Conservation (phyloP, 306 rosid genomes). For the Sesbania bispinosa region DNA sequence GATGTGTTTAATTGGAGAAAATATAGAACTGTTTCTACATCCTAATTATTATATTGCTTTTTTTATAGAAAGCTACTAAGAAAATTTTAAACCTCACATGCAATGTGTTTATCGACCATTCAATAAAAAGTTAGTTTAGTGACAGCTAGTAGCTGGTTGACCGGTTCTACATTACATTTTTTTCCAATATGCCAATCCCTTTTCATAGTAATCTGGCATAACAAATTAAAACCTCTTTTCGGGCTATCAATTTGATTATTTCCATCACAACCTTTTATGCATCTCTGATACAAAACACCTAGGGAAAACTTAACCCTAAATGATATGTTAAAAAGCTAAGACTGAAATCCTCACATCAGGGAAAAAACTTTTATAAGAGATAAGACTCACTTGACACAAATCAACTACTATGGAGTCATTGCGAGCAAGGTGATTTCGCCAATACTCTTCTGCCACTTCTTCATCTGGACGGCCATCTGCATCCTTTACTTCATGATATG, state of each 20-base stretch:
- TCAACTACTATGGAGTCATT: constrained; percentile 79
- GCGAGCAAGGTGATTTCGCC: constrained; percentile 86
- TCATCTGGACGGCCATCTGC: constrained; percentile 68
- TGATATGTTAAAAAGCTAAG: background rate
- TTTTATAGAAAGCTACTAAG: background rate
- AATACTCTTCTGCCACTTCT: constrained; percentile 79
- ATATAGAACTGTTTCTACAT: background rate
- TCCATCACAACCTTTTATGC: background rate
- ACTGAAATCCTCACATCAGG: constrained; percentile 2
- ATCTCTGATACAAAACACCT: background rate
- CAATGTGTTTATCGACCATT: constrained; percentile 6
- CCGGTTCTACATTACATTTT: background rate
- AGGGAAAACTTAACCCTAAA: background rate
- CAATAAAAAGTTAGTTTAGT: background rate
- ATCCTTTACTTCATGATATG: constrained; percentile 75
- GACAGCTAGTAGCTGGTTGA: constrained; percentile 13
- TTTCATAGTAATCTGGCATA: constrained; percentile 11
- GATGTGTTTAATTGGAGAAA: background rate
- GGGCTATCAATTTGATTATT: background rate
- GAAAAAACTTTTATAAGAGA: background rate
- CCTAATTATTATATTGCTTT: background rate
- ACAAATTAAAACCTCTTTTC: background rate
- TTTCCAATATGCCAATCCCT: background rate
- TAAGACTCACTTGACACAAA: constrained; percentile 59
- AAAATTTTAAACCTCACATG: constrained; percentile 4